These are phyloP conservation scores for Naganishia onofrii DNA, from an alignment of 768 basidiomycete genomes.

Conservation along the genomic window DNA sequence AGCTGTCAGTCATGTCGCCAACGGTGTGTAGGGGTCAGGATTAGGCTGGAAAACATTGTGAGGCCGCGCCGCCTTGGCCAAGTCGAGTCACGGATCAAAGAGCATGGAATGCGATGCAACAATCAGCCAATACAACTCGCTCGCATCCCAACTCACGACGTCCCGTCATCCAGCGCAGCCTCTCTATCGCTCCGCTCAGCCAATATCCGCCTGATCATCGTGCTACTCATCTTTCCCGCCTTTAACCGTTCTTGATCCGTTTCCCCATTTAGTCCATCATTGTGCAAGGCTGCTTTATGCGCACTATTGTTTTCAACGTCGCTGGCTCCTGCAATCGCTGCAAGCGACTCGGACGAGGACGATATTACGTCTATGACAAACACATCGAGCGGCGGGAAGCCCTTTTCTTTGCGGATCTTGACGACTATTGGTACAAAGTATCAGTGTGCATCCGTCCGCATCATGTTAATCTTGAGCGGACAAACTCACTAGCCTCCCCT, in stretches of 20 bases:
- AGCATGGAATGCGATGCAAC: not conserved
- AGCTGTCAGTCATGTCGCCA: no score
- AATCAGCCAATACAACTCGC: not conserved
- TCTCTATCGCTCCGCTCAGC: slow-evolving; percentile 46
- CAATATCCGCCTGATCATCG: slow-evolving; percentile 87
- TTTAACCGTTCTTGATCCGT: slow-evolving; percentile 66
- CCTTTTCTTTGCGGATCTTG: slow-evolving; percentile 56
- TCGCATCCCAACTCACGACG: not conserved
- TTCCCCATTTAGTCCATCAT: slow-evolving; percentile 53
- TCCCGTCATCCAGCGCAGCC: not conserved
- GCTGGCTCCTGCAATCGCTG: not conserved
- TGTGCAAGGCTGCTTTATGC: not conserved
- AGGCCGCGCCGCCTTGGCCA: no score
- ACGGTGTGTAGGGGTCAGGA: no score
- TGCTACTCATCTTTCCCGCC: slow-evolving; percentile 88
- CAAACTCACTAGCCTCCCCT: slow-evolving; percentile 66
- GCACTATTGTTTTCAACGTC: not conserved
- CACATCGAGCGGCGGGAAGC: slow-evolving; percentile 66
- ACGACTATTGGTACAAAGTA: slow-evolving; percentile 8
- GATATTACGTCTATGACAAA: slow-evolving; percentile 81
- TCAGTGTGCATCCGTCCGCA: not conserved
- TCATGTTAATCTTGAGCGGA: not conserved
- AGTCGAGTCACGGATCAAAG: no score
- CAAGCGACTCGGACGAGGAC: not conserved
- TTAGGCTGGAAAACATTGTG: no score